Evolutionary conservation across 345 rosid genomes (phyloP), one percentile per base, ranked within the genome.

Genomic region (Syzygium aqueum): DNA sequence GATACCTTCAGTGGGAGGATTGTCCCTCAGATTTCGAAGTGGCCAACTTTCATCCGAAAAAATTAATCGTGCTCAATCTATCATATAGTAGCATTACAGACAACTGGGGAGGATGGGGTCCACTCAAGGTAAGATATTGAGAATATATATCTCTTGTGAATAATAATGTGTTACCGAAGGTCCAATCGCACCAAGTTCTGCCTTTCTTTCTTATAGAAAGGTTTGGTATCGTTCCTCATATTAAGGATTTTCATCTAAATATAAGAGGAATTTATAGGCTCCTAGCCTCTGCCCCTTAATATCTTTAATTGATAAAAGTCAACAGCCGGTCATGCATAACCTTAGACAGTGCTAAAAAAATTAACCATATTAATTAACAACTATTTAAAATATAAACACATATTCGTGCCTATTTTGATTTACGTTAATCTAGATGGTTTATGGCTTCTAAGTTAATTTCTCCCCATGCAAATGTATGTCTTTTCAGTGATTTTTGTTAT

Each of bases 51-150:
- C 21, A 63, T 1, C 10, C 2, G 0, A 28, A 28, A 21, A 63
- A 63, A 63, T 63, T 63, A 15, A 21, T 3, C 1, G 21, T 28
- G 17, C 77, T 63, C 1, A 0, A 63, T 2, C 1, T 63, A 16
- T 63, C 77, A 6, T 0, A 0, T 0, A 28, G 40, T 15, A 0
- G 0, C 0, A 14, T 63, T 63, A 3, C 5, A 1, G 21, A 63
- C 4, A 2, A 28, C 0, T 63, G 37, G 77, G 37, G 77, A 56
- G 61, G n/a, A 56, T 56, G 61, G 61, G 61, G n/a, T 0, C 61
- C 61, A 23, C 61, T 56, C n/a, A 56, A 56, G 61, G n/a, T 56
- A 56, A 56, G 6, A 56, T 1, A 0, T 56, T 23, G 27, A 23
- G 2, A 56, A 56, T 11, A 56, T 23, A 56, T 3, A 0, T 23